Evolutionary conservation across 768 basidiomycete genomes (phyloP), one percentile per base, ranked within the genome.

Genomic region (Atractiella rhizophila): DNA sequence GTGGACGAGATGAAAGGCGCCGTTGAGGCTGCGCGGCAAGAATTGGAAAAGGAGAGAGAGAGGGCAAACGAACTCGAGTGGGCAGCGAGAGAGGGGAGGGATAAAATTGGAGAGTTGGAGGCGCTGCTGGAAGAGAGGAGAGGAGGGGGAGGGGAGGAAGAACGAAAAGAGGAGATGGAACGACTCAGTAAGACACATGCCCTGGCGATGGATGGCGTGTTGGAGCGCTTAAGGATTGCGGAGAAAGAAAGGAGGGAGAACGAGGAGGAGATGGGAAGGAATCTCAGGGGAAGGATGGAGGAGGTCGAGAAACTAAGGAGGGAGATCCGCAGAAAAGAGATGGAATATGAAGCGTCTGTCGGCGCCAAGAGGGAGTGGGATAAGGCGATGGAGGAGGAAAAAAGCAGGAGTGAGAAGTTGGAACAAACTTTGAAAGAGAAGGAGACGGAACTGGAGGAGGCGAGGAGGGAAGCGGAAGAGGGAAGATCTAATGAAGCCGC

Each of bases 1-100:
- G 64, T 83, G 4, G 83, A 96, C 58, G 52, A 76, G 35, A 74
- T 79, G 24, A 82, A 88, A 56, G 85, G 79, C 13, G 86, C 94
- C 53, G 58, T 77, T 10, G 91, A 98, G 59, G 76, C 78, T 2
- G 70, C 73, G 4, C 73, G 74, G 47, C 70, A 69, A 4, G 73
- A 77, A 48, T 63, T 74, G 2, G 80, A 83, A 49, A 67, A 68
- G 1, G 58, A 83, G 16, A 71, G 77, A 50, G 71, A 71, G 35
- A 75, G 78, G 51, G 74, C 73, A 35, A 71, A 73, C 2, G 91
- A 98, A 54, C 62, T 80, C 24, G 71, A 81, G 51, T 86, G 76
- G 58, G 82, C 85, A 53, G 62, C 86, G 0, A 71, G 75, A 28
- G 85, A 94, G 59, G 59, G 71, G 1, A 67, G 68, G 28, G 82